Conservation (phyloP, 352 stramenopile genomes). For the Elongisporangium prolatum region DNA sequence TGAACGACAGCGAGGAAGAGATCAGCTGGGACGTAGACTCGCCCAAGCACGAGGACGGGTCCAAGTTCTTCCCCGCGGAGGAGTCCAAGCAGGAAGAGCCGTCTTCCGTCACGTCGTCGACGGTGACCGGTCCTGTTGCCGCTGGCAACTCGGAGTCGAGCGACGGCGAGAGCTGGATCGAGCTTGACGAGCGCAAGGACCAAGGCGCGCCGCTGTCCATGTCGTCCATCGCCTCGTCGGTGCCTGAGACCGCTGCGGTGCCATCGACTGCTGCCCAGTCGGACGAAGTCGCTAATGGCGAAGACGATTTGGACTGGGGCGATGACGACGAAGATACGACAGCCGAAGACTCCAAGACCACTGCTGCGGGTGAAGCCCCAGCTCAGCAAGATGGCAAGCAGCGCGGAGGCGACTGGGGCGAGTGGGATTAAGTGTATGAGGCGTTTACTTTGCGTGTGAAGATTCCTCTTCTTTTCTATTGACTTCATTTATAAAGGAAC, state of each 20-base stretch:
- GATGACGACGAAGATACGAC: slow-evolving; percentile 41
- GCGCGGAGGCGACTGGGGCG: slow-evolving; percentile 57
- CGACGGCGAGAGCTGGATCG: slow-evolving; percentile 63
- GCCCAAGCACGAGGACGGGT: slow-evolving; percentile 33
- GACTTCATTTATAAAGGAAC: not conserved
- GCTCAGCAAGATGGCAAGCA: slow-evolving; percentile 31
- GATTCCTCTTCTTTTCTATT: slow-evolving; percentile 1
- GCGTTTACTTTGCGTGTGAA: slow-evolving; percentile 1
- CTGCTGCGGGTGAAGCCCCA: slow-evolving; percentile 9
- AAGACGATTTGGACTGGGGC: slow-evolving; percentile 59
- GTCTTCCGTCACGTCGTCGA: slow-evolving; percentile 1
- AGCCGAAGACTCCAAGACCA: slow-evolving; percentile 6
- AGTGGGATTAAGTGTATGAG: slow-evolving; percentile 53
- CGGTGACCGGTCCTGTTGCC: slow-evolving; percentile 1
- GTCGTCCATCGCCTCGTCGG: slow-evolving; percentile 37
- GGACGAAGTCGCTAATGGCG: slow-evolving; percentile 24
- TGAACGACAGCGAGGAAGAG: slow-evolving; percentile 65
- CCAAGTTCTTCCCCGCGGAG: slow-evolving; percentile 36
- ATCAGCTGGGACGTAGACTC: slow-evolving; percentile 68
- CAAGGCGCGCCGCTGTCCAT: slow-evolving; percentile 29
- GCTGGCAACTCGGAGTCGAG: slow-evolving; percentile 31
- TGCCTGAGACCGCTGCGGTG: slow-evolving; percentile 6
- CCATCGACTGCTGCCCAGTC: slow-evolving; percentile 10
- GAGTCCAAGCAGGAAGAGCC: slow-evolving; percentile 33
- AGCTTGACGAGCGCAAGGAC: slow-evolving; percentile 58